Percentiles rank a stretch among this genome's conserved stretches.
phyloP scores from a whole-genome alignment of 2,329 filamentous ascomycete species.

The Penicillium hordei region DNA sequence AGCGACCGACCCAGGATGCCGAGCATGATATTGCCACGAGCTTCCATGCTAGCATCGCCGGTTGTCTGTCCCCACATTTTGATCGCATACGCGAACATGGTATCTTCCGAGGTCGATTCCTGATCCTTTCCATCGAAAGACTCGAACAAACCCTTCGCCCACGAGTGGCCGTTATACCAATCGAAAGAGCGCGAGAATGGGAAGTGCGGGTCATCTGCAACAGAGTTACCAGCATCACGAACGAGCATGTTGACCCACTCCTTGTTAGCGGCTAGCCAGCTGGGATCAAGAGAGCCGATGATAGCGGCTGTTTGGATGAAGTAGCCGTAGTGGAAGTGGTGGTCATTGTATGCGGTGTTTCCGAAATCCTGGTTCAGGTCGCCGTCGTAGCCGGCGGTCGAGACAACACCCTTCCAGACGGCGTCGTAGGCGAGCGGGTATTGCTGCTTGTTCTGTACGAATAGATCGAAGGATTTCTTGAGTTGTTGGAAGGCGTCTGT shows the following conservation, averaged over 20 bases:
- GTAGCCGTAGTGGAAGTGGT: conserved; percentile 72
- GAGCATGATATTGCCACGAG: conserved; percentile 80
- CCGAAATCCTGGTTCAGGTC: conserved; percentile 79
- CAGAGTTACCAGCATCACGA: conserved; percentile 80
- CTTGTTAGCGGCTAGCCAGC: conserved; percentile 71
- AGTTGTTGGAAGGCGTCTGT: conserved; percentile 60
- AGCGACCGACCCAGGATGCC: conserved; percentile 72
- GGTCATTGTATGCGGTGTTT: conserved; percentile 72
- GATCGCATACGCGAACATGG: conserved; percentile 79
- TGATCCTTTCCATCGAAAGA: conserved; percentile 56
- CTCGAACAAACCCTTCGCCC: conserved; percentile 66
- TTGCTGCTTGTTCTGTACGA: conserved; percentile 66
- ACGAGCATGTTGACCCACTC: conserved; percentile 81
- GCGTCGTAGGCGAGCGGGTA: conserved; percentile 58
- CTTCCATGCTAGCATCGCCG: conserved; percentile 76
- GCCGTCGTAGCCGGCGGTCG: conserved; percentile 68
- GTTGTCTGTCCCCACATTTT: conserved; percentile 89
- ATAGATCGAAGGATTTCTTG: conserved; percentile 65
- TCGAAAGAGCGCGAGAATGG: conserved; percentile 83
- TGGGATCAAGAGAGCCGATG: conserved; percentile 73
- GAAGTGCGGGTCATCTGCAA: conserved; percentile 68
- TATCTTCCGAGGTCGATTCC: conserved; percentile 88
- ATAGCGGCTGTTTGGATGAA: conserved; percentile 84
- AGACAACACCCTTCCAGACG: conserved; percentile 78
- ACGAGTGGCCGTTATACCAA: conserved; percentile 92